These are phyloP conservation scores for Adenanthera pavonina DNA, from an alignment of 306 rosid species.

Conservation along the genomic window DNA sequence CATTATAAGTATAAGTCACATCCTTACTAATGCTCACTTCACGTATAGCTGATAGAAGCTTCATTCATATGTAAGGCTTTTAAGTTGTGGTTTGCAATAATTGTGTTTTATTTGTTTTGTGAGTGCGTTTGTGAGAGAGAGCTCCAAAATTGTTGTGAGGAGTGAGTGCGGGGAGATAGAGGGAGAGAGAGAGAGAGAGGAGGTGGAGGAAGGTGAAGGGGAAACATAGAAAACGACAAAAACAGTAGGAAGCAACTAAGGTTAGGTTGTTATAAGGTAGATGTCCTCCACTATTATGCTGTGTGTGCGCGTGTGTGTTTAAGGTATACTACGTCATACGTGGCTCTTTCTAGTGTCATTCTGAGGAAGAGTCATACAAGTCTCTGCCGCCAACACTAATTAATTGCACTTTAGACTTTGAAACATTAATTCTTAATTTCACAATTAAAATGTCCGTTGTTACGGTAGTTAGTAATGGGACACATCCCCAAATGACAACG, in stretches of 20 bases:
- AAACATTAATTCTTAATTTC: neutral
- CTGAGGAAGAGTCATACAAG: neutral
- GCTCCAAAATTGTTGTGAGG: neutral
- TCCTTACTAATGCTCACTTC: too few relatives aligned
- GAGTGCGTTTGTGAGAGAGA: neutral
- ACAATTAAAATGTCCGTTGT: constrained; percentile 13
- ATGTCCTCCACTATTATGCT: neutral
- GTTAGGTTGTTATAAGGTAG: neutral
- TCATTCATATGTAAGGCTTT: neutral
- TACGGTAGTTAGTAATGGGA: constrained; percentile 26
- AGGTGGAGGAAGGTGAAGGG: neutral
- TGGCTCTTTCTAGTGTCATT: constrained; percentile 2
- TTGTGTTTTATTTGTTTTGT: neutral
- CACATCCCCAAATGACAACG: constrained; percentile 15
- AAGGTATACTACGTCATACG: neutral
- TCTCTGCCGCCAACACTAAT: constrained; percentile 8
- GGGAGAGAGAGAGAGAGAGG: too few relatives aligned
- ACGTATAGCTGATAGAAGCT: neutral
- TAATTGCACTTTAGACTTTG: constrained; percentile 4
- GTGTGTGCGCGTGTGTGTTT: neutral
- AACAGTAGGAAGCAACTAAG: neutral
- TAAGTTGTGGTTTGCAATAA: neutral
- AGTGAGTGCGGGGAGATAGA: neutral
- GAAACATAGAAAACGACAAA: constrained; percentile 13
- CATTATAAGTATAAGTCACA: too few relatives aligned